phyloP scores from a whole-genome alignment of 1,284 basidiomycete genomes.

The Boletellus dicymbophilus region DNA sequence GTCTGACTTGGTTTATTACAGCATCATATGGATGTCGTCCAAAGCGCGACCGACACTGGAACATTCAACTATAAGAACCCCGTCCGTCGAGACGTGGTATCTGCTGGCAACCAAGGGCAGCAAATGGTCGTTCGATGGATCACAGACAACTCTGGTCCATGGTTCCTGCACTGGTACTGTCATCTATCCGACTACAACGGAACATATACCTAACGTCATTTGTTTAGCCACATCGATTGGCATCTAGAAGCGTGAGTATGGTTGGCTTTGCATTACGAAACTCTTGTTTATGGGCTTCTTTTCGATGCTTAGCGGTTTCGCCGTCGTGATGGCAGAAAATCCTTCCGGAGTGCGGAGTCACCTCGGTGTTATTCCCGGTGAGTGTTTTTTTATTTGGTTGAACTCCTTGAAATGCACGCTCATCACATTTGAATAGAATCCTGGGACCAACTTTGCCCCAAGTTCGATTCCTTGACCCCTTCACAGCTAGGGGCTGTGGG shows the following conservation, averaged over 20 bases:
- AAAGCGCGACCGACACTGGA: conserved; percentile 22
- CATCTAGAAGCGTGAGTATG: conserved; percentile 39
- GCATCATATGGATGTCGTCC: conserved; percentile 38
- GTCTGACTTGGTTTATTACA: conserved; percentile 17
- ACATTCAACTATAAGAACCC: conserved; percentile 43
- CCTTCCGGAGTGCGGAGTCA: conserved; percentile 18
- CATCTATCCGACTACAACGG: neutral
- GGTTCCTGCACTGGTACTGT: conserved; percentile 47
- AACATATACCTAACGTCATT: neutral
- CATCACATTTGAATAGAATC: conserved; percentile 10
- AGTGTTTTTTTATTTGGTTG: neutral
- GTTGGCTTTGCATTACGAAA: neutral
- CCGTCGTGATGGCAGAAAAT: conserved; percentile 42
- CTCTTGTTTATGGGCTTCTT: neutral
- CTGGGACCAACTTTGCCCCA: conserved; percentile 27
- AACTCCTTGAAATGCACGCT: neutral
- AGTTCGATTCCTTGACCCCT: conserved; percentile 15
- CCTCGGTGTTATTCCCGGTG: conserved; percentile 17
- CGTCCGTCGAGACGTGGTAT: conserved; percentile 36
- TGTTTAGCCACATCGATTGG: conserved; percentile 47
- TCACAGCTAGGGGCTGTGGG: conserved; percentile 23
- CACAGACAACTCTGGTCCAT: conserved; percentile 41
- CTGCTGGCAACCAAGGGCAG: conserved; percentile 27
- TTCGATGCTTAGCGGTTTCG: conserved; percentile 38
- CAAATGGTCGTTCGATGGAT: conserved; percentile 35